Conservation (phyloP, 345 rosid genomes). For the Citrus cavaleriei region DNA sequence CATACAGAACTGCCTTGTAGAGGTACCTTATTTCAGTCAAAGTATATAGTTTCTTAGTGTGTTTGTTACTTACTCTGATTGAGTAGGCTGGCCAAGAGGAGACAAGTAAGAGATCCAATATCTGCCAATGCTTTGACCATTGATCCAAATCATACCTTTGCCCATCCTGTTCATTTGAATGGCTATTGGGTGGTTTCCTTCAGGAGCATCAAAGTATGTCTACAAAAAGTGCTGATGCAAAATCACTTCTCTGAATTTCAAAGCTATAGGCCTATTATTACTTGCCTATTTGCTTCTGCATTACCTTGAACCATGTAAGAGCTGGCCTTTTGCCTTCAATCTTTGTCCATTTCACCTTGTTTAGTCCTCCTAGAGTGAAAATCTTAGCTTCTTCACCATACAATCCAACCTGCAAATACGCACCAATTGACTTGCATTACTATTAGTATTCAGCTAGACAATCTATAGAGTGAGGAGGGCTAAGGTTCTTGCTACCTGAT, state of each 20-base stretch:
- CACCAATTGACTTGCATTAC: neutral
- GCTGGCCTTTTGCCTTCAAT: slow-evolving; percentile 32
- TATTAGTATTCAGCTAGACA: neutral
- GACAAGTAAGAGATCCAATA: slow-evolving; percentile 75
- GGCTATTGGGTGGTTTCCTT: slow-evolving; percentile 52
- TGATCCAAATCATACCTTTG: slow-evolving; percentile 85
- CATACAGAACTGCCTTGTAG: no score
- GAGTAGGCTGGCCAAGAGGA: slow-evolving; percentile 64
- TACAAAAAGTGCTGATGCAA: slow-evolving; percentile 16
- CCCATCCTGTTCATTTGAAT: slow-evolving; percentile 59
- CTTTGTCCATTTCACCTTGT: slow-evolving; percentile 45
- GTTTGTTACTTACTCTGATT: slow-evolving; percentile 42
- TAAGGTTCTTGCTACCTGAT: slow-evolving; percentile 41
- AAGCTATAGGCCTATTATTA: neutral
- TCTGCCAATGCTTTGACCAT: slow-evolving; percentile 80
- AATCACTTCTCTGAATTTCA: neutral
- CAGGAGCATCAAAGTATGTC: slow-evolving; percentile 70
- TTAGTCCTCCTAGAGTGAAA: slow-evolving; percentile 48
- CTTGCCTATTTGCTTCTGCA: neutral
- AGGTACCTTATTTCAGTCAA: neutral
- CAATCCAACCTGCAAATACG: slow-evolving; percentile 49
- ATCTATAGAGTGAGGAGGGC: neutral
- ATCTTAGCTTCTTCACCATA: slow-evolving; percentile 46
- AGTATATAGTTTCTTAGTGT: no score
- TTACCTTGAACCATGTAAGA: slow-evolving; percentile 84